Percentiles rank a stretch among this genome's conserved stretches.
Conservation (phyloP, 2,329 filamentous ascomycete species). For the Aspergillus candidus region DNA sequence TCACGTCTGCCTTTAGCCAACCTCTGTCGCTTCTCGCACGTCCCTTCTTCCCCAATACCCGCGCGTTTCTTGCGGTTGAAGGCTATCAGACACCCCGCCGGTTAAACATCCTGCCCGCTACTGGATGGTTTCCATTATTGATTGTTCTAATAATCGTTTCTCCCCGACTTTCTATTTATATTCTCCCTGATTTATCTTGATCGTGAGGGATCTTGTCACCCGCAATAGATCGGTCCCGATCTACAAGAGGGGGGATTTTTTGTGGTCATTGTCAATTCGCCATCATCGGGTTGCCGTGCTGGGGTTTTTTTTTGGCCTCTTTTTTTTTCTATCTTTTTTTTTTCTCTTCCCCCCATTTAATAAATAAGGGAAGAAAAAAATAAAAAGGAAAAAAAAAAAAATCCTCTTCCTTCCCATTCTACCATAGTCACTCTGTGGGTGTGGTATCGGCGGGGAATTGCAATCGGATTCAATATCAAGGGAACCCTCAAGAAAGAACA, state of each 20-base stretch:
- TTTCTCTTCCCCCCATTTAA: slow-evolving; percentile 3
- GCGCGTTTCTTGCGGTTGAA: slow-evolving; percentile 33
- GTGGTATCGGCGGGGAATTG: background rate
- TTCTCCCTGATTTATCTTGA: background rate
- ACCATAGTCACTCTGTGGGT: slow-evolving; percentile 7
- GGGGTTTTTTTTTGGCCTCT: slow-evolving; percentile 3
- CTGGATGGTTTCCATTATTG: too few relatives aligned
- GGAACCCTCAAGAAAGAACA: background rate
- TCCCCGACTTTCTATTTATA: too few relatives aligned
- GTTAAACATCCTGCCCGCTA: slow-evolving; percentile 3
- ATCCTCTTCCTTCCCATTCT: slow-evolving; percentile 1
- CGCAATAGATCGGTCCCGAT: background rate
- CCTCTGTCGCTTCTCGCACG: slow-evolving; percentile 27
- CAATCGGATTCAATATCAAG: background rate
- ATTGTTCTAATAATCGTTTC: too few relatives aligned
- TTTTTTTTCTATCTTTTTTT: slow-evolving; percentile 4
- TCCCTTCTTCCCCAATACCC: slow-evolving; percentile 35
- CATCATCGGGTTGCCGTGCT: too few relatives aligned
- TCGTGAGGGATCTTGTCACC: background rate
- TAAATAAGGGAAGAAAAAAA: slow-evolving; percentile 10
- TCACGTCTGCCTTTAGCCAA: slow-evolving; percentile 24
- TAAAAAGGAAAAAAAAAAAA: slow-evolving; percentile 2
- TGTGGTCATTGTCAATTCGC: too few relatives aligned
- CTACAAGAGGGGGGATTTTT: too few relatives aligned
- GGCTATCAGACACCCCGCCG: slow-evolving; percentile 10